Base-by-base conservation (phyloP, 345 rosid species). In the Combretum micranthum region DNA sequence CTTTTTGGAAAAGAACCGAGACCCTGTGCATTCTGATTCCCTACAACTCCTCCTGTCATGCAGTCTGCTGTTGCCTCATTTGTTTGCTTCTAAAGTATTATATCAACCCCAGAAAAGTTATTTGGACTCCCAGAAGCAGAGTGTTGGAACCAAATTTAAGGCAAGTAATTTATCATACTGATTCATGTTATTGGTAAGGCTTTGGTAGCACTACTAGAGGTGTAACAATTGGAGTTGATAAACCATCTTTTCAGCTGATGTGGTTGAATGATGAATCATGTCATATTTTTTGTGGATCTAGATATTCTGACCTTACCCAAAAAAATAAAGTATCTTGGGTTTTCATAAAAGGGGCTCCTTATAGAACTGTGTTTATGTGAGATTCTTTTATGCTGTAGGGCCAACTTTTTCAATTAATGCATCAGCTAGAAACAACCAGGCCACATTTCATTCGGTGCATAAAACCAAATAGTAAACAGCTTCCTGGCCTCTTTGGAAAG, bases 391-490 rank as follows among this genome's bases (percentile, higher is more conserved):
- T 62, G 42, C 66, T 65, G 60, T 69, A 93, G 99, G 83, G 78
- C 51, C 96, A 89, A 79, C 89, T 93, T 54, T 93, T 89, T 78
- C 83, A 83, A 60, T 75, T 93, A 73, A 85, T 93, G 94, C 70
- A 79, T 69, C 91, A 64, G 68, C 68, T 93, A 70, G 99, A 89
- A 73, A 85, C 63, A 69, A 89, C 99, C 6, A 77, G 70, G 56
- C 92, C 99, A 67, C 94, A 93, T 64, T 93, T 93, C 68, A 83
- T 93, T 63, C 75, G 90, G 59, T 93, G 99, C 80, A 79, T 93
- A 62, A 93, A 82, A 70, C 97, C 99, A 42, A 93, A 88, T 58
- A 26, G 54, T 12, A 85, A 82, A 69, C 84, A 79, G 77, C 75
- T 76, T 72, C 81, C 94, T 63, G 81, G 83, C 55, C 62, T 42